Evolutionary conservation across 2,329 filamentous ascomycete species (phyloP).

Genomic region (Nothophoma quercina): DNA sequence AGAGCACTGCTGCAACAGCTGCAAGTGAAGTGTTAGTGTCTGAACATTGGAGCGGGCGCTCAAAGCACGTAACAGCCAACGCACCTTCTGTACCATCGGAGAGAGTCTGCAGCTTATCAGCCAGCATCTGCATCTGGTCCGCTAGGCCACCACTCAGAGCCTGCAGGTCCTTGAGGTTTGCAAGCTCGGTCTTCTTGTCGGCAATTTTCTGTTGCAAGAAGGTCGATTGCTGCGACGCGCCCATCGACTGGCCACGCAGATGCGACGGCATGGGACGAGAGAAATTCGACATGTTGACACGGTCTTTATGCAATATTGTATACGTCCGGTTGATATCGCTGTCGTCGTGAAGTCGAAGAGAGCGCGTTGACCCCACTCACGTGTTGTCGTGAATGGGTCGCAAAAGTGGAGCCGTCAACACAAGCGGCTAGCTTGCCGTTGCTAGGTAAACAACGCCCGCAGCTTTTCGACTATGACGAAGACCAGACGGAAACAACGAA

Average conservation of each 20-base stretch:
- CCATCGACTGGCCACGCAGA: conserved; percentile 60
- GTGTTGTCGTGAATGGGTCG: conserved; percentile 22
- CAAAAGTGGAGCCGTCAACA: conserved; percentile 11
- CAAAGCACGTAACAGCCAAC: too few relatives aligned
- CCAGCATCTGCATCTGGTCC: conserved; percentile 81
- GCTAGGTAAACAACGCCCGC: conserved; percentile 45
- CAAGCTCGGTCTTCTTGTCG: conserved; percentile 85
- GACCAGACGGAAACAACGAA: conserved; percentile 44
- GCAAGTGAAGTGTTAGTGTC: conserved; percentile 6
- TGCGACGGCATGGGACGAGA: conserved; percentile 66
- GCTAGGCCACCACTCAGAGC: conserved; percentile 81
- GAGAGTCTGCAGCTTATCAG: conserved; percentile 78
- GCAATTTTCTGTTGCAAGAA: conserved; percentile 77
- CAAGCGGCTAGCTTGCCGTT: conserved; percentile 31
- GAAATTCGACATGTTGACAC: conserved; percentile 48
- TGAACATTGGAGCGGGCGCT: too few relatives aligned
- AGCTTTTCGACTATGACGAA: conserved; percentile 33
- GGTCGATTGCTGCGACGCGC: conserved; percentile 67
- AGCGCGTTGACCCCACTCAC: conserved; percentile 36
- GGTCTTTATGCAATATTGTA: not conserved
- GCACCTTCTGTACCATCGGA: conserved; percentile 82
- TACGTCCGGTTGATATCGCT: not conserved
- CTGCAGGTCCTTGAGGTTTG: conserved; percentile 78
- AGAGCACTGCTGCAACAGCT: conserved; percentile 84
- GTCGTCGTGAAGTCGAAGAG: not conserved